These are phyloP conservation scores for Termitomyces sp. DNA, from an alignment of 768 basidiomycete species.

Conservation along the genomic window DNA sequence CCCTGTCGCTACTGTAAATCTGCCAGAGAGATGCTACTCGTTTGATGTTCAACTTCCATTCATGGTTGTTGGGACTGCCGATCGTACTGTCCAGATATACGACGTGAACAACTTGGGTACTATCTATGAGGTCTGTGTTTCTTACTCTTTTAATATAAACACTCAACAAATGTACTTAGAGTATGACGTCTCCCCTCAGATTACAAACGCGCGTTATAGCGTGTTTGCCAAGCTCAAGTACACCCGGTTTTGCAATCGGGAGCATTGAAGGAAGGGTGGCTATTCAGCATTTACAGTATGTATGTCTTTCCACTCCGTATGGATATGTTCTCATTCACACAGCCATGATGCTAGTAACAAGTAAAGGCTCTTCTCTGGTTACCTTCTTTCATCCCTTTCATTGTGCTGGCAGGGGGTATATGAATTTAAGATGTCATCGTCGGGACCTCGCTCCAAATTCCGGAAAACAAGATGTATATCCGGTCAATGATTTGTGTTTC, in stretches of 20 bases:
- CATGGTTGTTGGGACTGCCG: constrained; percentile 90
- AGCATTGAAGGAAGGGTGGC: constrained; percentile 90
- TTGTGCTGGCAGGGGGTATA: constrained; percentile 49
- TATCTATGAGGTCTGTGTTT: constrained; percentile 47
- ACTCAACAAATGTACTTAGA: constrained; percentile 37
- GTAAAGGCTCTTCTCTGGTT: neutral
- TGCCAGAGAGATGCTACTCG: constrained; percentile 87
- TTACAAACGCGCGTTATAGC: constrained; percentile 87
- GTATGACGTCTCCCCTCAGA: constrained; percentile 81
- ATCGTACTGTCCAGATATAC: constrained; percentile 84
- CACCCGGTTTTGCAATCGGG: constrained; percentile 74
- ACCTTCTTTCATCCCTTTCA: neutral
- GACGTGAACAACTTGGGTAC: constrained; percentile 77
- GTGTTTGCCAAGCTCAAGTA: constrained; percentile 63
- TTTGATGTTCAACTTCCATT: constrained; percentile 77
- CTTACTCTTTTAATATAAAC: neutral
- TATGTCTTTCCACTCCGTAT: neutral
- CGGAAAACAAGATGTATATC: constrained; percentile 66
- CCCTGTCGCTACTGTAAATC: constrained; percentile 70
- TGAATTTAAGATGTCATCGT: constrained; percentile 82
- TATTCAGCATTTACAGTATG: constrained; percentile 38
- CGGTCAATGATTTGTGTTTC: constrained; percentile 83
- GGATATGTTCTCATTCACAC: neutral
- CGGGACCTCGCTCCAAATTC: constrained; percentile 27
- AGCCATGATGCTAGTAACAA: constrained; percentile 73